Percentiles rank a stretch among this genome's conserved stretches.
These are phyloP conservation scores for Neurospora hispaniola DNA, from an alignment of 495 filamentous ascomycete genomes.

Conservation along the genomic window DNA sequence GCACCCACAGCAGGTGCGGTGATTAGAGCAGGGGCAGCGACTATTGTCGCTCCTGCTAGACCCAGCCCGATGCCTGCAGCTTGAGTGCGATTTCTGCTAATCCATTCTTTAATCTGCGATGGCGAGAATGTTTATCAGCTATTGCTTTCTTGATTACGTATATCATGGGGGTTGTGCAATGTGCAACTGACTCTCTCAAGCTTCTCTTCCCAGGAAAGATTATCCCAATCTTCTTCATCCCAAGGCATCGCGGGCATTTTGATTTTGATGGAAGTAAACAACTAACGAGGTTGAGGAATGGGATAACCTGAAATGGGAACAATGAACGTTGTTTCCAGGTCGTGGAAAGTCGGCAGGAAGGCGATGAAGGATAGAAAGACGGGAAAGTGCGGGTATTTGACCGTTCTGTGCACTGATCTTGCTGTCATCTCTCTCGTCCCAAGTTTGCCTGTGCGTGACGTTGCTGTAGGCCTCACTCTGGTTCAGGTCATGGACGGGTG, in stretches of 20 bases:
- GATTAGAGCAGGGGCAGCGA: background rate
- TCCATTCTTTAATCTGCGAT: background rate
- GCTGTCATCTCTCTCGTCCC: background rate
- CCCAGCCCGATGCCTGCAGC: background rate
- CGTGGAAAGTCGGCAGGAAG: background rate
- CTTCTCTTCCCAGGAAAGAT: background rate
- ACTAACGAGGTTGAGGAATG: background rate
- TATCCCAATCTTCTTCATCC: background rate
- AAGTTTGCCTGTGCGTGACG: background rate
- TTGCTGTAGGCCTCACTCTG: background rate
- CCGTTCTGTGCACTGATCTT: background rate
- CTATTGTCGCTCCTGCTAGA: background rate
- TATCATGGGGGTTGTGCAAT: background rate
- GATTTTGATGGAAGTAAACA: too few species aligned
- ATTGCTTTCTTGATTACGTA: too few species aligned
- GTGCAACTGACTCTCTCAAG: background rate
- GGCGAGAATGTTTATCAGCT: background rate
- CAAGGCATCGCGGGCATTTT: background rate
- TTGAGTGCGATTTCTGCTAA: background rate
- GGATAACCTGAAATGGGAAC: background rate
- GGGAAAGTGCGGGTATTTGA: background rate
- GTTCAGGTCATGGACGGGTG: background rate
- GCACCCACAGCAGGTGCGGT: background rate
- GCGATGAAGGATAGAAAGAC: background rate
- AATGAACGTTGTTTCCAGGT: background rate